phyloP scores from a whole-genome alignment of 1,284 basidiomycete genomes.

The Ganoderma leucocontextum region DNA sequence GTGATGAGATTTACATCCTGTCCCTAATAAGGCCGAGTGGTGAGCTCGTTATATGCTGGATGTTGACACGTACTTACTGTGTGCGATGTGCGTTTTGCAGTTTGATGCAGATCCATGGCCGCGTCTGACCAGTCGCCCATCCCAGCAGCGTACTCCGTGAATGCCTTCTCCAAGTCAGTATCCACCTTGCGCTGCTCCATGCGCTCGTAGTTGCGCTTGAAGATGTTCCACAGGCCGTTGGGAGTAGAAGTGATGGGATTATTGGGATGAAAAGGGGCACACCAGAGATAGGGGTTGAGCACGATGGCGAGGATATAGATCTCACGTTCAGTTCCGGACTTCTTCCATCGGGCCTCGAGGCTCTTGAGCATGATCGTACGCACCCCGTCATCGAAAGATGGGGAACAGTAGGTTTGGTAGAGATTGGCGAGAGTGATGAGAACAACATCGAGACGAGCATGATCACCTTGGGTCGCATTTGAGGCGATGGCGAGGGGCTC shows the following conservation, averaged over 20 bases:
- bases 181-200: constrained; percentile 1
- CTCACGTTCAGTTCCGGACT: constrained; percentile 48
- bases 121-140: neutral
- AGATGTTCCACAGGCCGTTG: constrained; percentile 10
- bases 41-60: too few relatives aligned
- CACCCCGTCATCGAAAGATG: too few relatives aligned
- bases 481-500: constrained; percentile 50
- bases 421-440: constrained; percentile 47
- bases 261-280: constrained; percentile 20
- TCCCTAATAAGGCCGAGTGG: too few relatives aligned
- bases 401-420: constrained; percentile 29
- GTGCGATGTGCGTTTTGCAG: neutral
- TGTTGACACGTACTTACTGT: too few relatives aligned
- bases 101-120: neutral
- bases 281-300: constrained; percentile 46
- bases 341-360: constrained; percentile 50
- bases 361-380: constrained; percentile 43
- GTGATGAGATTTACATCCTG: constrained; percentile 9
- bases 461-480: constrained; percentile 46
- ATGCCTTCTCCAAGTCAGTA: neutral
- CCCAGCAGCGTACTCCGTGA: neutral
- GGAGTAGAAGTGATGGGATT: constrained; percentile 12
- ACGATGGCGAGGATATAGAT: constrained; percentile 50
- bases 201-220: constrained; percentile 8
- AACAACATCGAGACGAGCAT: constrained; percentile 48